Evolutionary conservation across 495 filamentous ascomycete species (phyloP).

Genomic region (Tuber umbilicatum): DNA sequence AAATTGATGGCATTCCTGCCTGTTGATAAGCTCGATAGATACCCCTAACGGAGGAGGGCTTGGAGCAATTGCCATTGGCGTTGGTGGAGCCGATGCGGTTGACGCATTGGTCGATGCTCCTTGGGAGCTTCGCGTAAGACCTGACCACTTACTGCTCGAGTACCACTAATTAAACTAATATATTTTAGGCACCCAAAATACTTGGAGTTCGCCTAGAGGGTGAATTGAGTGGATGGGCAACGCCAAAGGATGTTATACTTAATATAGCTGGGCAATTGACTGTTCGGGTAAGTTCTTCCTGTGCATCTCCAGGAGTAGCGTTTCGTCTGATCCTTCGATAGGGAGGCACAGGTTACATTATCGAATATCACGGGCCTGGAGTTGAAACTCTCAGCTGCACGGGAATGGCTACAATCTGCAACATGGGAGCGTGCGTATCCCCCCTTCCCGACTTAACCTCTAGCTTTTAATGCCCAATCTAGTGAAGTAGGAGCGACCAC

Average conservation of each 20-base stretch:
- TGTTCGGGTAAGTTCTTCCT: slow-evolving; percentile 52
- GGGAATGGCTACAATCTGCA: slow-evolving; percentile 85
- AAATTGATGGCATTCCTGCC: neutral
- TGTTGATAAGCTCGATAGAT: slow-evolving; percentile 44
- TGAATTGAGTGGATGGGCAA: slow-evolving; percentile 78
- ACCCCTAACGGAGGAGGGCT: slow-evolving; percentile 93
- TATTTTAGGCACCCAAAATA: slow-evolving; percentile 67
- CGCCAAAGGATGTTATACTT: slow-evolving; percentile 92
- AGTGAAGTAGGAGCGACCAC: slow-evolving; percentile 93
- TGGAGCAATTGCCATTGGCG: slow-evolving; percentile 91
- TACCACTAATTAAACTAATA: neutral
- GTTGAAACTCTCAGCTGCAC: slow-evolving; percentile 84
- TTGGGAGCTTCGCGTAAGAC: slow-evolving; percentile 62
- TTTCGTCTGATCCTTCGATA: slow-evolving; percentile 37
- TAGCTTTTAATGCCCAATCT: slow-evolving; percentile 41
- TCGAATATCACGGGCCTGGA: slow-evolving; percentile 88
- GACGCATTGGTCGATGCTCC: slow-evolving; percentile 93
- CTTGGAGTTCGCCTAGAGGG: slow-evolving; percentile 82
- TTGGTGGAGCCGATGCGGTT: slow-evolving; percentile 94
- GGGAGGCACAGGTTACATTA: slow-evolving; percentile 87
- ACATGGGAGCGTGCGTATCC: slow-evolving; percentile 59
- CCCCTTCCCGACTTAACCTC: neutral
- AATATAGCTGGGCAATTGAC: slow-evolving; percentile 83
- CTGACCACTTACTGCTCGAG: slow-evolving; percentile 44
- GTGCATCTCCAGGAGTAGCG: neutral